phyloP scores from a whole-genome alignment of 2,329 filamentous ascomycete genomes.

The Thielaviopsis ethacetica region DNA sequence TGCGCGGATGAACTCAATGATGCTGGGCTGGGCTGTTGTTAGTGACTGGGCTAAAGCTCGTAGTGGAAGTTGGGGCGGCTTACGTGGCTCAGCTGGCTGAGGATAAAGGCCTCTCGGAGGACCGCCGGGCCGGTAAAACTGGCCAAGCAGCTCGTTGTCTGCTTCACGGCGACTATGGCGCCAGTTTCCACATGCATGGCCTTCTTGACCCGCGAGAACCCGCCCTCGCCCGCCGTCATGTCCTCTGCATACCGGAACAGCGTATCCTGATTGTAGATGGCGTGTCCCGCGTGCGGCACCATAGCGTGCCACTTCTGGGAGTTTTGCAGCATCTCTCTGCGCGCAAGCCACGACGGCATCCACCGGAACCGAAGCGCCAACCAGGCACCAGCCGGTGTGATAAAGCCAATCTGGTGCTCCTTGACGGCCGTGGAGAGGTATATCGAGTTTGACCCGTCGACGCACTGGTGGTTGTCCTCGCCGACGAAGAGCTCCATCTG shows the following conservation, averaged over 20 bases:
- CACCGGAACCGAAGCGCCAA: neutral
- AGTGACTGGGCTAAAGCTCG: too few species aligned
- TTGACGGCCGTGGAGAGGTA: neutral
- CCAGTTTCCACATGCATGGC: conserved; percentile 1
- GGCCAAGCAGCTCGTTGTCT: neutral
- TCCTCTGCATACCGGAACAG: neutral
- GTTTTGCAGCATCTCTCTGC: neutral
- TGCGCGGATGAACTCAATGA: conserved; percentile 2
- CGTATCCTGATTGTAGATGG: neutral
- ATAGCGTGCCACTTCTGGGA: neutral
- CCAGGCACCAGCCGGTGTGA: neutral
- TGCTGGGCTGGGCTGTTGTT: neutral
- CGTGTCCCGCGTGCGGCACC: neutral
- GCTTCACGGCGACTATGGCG: neutral
- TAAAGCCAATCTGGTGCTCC: neutral
- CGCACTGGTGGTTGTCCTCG: neutral
- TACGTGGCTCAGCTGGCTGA: conserved; percentile 1
- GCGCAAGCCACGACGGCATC: neutral
- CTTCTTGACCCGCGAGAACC: neutral
- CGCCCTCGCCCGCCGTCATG: neutral
- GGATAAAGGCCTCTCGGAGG: neutral
- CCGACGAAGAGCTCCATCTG: neutral
- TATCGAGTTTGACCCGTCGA: neutral
- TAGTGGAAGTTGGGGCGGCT: neutral
- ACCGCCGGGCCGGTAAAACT: neutral